Conservation (phyloP, 2,329 filamentous ascomycete species). For the Alternaria atra region DNA sequence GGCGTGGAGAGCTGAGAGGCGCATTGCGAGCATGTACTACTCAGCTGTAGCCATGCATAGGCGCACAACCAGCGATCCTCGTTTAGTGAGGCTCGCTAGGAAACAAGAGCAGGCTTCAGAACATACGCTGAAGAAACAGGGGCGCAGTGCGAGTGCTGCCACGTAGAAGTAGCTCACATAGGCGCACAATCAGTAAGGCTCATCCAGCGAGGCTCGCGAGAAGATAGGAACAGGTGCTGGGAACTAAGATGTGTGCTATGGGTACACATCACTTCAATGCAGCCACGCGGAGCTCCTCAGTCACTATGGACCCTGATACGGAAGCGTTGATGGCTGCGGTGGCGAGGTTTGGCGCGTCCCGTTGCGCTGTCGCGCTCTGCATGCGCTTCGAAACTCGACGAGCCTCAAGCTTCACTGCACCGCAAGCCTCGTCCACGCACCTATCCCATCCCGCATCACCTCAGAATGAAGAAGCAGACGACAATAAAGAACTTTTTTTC, state of each 20-base stretch:
- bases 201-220: not conserved
- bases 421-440: not conserved
- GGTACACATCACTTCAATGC: not conserved
- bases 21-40: too few species aligned
- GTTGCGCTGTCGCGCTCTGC: not conserved
- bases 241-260: not conserved
- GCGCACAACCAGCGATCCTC: too few species aligned
- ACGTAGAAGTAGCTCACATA: not conserved
- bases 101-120: too few species aligned
- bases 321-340: not conserved
- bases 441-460: not conserved
- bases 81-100: too few species aligned
- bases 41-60: too few species aligned
- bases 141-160: not conserved
- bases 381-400: not conserved
- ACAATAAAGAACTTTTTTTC: not conserved
- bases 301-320: not conserved
- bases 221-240: not conserved
- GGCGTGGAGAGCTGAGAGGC: not conserved
- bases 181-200: not conserved
- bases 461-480: not conserved
- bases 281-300: not conserved
- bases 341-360: not conserved
- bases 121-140: too few species aligned
- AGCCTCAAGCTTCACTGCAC: not conserved